Conservation (phyloP, 1,284 basidiomycete species). For the Hypsizygus ulmarius region DNA sequence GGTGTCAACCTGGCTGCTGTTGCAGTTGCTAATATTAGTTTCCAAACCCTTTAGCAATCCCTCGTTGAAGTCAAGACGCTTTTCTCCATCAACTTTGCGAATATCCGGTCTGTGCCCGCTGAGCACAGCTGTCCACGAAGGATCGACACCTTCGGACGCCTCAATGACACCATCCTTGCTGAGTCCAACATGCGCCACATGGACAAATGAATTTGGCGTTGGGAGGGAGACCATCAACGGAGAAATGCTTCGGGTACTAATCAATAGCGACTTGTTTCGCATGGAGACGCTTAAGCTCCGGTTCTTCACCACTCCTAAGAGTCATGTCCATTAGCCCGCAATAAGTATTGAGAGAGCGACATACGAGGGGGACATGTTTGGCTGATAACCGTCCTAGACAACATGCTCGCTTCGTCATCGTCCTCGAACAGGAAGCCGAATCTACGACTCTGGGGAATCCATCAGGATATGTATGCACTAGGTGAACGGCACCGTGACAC, state of each 20-base stretch:
- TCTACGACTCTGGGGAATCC: conserved; percentile 59
- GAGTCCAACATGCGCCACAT: conserved; percentile 86
- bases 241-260: conserved; percentile 30
- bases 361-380: conserved; percentile 39
- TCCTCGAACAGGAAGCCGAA: conserved; percentile 77
- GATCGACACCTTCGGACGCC: conserved; percentile 72
- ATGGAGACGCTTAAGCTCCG: conserved; percentile 22
- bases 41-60: conserved; percentile 7
- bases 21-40: no score
- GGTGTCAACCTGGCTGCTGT: no score
- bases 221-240: conserved; percentile 74
- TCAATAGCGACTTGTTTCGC: conserved; percentile 13
- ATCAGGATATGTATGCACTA: background rate
- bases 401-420: conserved; percentile 57
- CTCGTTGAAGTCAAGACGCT: conserved; percentile 6
- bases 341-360: conserved; percentile 10
- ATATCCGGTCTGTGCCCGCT: conserved; percentile 17
- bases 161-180: conserved; percentile 67
- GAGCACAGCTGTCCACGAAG: conserved; percentile 58
- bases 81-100: conserved; percentile 3
- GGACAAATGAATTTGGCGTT: conserved; percentile 74
- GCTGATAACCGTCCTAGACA: conserved; percentile 50
- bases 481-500: background rate
- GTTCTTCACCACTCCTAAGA: conserved; percentile 18
- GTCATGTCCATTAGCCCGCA: conserved; percentile 3